Conservation (phyloP, 768 basidiomycete genomes). For the Leccinum ochraceum region DNA sequence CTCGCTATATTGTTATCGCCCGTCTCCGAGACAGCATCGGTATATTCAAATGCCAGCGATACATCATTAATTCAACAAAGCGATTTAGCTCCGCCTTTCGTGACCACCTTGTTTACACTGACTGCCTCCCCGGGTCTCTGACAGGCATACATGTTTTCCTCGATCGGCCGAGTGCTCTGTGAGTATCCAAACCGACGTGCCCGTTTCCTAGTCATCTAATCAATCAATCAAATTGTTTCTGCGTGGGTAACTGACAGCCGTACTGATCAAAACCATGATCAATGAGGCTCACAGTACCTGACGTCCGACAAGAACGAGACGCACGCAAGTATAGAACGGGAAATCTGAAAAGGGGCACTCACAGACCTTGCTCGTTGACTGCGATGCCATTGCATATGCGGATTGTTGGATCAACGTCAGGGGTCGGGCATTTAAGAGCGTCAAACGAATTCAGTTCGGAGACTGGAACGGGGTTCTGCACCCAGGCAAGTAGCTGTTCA, state of each 20-base stretch:
- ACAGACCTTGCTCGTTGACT: neutral
- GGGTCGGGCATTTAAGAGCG: neutral
- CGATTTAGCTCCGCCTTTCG: conserved; percentile 54
- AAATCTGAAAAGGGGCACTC: conserved; percentile 1
- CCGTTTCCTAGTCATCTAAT: conserved; percentile 5
- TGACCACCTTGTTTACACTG: conserved; percentile 63
- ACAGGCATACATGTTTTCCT: conserved; percentile 70
- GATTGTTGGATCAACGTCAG: neutral
- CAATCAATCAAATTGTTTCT: neutral
- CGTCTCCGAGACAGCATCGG: conserved; percentile 52
- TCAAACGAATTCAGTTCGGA: neutral
- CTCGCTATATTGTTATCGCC: conserved; percentile 45
- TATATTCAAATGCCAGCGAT: conserved; percentile 55
- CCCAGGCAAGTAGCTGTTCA: neutral
- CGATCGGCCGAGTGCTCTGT: conserved; percentile 80
- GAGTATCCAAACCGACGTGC: conserved; percentile 34
- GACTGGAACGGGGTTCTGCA: neutral
- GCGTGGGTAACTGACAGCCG: conserved; percentile 42
- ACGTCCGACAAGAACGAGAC: neutral
- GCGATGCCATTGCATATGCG: neutral
- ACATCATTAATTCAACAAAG: conserved; percentile 18
- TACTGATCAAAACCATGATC: too few species aligned
- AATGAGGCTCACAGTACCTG: neutral
- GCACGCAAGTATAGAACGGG: neutral
- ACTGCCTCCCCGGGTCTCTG: conserved; percentile 47